These are phyloP conservation scores for Arachis hypogaea DNA, from an alignment of 306 rosid genomes.

Conservation along the genomic window DNA sequence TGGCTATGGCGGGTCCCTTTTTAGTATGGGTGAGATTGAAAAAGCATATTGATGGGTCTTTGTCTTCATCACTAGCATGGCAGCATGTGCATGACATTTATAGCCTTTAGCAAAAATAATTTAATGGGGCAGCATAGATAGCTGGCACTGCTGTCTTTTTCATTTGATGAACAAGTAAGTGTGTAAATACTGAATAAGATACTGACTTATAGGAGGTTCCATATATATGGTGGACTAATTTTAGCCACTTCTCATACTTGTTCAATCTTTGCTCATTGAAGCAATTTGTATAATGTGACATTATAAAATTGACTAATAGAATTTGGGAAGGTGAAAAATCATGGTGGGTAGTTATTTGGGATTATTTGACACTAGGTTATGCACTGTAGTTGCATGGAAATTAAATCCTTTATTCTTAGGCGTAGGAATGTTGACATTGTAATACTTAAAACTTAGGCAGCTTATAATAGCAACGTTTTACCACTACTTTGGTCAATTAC, in stretches of 20 bases:
- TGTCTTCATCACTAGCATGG: conserved; percentile 33
- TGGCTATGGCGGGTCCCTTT: conserved; percentile 37
- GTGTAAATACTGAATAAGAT: background rate
- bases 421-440: no score
- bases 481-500: no score
- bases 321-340: no score
- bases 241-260: background rate
- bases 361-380: no score
- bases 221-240: no score
- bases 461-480: no score
- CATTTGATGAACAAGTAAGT: background rate
- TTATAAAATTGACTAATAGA: background rate
- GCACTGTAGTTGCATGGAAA: no score
- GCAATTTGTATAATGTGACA: background rate
- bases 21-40: background rate
- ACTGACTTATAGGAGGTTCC: background rate
- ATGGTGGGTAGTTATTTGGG: no score
- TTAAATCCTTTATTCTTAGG: no score
- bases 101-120: background rate
- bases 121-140: conserved; percentile 2
- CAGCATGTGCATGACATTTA: conserved; percentile 54
- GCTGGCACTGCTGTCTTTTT: background rate
- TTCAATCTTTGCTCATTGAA: background rate
- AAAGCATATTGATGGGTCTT: conserved; percentile 17
- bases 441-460: no score